Conservation (phyloP, 2,329 filamentous ascomycete genomes). For the Thermoascus crustaceus region DNA sequence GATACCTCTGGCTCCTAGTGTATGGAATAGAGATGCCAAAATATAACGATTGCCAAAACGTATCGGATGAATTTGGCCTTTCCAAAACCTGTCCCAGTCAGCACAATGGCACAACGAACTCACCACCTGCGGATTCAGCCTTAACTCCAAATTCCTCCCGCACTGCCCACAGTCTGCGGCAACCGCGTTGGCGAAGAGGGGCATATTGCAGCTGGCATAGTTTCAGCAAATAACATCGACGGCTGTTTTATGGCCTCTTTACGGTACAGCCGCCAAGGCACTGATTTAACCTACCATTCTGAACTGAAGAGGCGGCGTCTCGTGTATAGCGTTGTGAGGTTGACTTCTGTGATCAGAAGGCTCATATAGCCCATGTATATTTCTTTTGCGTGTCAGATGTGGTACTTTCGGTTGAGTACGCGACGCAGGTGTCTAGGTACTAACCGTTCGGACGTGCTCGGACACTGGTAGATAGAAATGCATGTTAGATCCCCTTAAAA, state of each 20-base stretch:
- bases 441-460: conserved; percentile 3
- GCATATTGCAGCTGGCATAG: conserved; percentile 30
- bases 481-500: neutral
- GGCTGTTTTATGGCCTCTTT: no score
- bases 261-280: no score
- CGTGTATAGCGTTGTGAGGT: conserved; percentile 8
- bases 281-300: conserved; percentile 7
- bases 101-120: conserved; percentile 1
- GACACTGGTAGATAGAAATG: neutral
- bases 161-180: conserved; percentile 9
- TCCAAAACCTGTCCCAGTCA: no score
- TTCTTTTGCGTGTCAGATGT: conserved; percentile 3
- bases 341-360: conserved; percentile 10
- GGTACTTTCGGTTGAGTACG: neutral
- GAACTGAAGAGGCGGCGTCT: conserved; percentile 9
- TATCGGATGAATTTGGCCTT: no score
- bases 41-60: neutral
- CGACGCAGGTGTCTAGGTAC: neutral
- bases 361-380: conserved; percentile 10
- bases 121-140: conserved; percentile 11
- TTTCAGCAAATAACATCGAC: neutral
- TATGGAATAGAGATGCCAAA: neutral
- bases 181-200: conserved; percentile 36
- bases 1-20: neutral
- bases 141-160: conserved; percentile 7